Evolutionary conservation across 257 asterid genomes (phyloP), one percentile per base, ranked within the genome.

Genomic region (Solanum bukasovii): DNA sequence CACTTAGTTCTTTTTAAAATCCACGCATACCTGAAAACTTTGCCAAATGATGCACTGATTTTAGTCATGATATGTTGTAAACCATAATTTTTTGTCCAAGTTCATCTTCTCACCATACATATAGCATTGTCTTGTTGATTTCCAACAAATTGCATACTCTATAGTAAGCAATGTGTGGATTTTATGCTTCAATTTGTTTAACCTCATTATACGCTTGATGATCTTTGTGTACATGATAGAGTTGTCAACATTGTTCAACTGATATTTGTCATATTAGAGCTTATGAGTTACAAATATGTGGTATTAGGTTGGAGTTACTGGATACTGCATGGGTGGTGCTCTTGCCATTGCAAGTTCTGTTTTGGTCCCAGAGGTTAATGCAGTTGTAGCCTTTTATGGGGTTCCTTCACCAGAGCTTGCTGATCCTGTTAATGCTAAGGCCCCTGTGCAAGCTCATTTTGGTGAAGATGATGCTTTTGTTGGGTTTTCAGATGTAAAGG

Each of bases 281-380:
- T 86, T 29, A 25, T 33, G n/a, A 31, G 35, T 44, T 38, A 29
- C 82, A 71, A 29, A 86, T 8, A 12, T 21, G 81, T 9, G 82
- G 71, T 46, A 52, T 70, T 90, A 97, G 99, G 91, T 94, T 90
- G 99, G 99, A 42, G 98, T 96, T n/a, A 95, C 98, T 84, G 98
- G 99, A 87, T 97, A 88, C 91, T 97, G 99, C 94, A 95, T 97
- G 99, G 99, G 99, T 63, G 99, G 99, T 71, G 99, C 99, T 90
- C 98, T 97, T 88, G 91, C 98, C 71, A 91, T 97, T 87, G 99
- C 99, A 89, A 97, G 99, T 91, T 94, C 99, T 88, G 99, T 97
- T 61, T 89, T 93, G 91, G 93, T 95, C 88, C 94, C 99, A 2
- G 94, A 92, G 29, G 93, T 95, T 78, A 98, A 96, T 88, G 98